A percentile compares a stretch with the other conserved stretches of the same genome.
These are phyloP conservation scores for Claviceps paspali DNA, from an alignment of 2,329 filamentous ascomycete species.

Conservation along the genomic window DNA sequence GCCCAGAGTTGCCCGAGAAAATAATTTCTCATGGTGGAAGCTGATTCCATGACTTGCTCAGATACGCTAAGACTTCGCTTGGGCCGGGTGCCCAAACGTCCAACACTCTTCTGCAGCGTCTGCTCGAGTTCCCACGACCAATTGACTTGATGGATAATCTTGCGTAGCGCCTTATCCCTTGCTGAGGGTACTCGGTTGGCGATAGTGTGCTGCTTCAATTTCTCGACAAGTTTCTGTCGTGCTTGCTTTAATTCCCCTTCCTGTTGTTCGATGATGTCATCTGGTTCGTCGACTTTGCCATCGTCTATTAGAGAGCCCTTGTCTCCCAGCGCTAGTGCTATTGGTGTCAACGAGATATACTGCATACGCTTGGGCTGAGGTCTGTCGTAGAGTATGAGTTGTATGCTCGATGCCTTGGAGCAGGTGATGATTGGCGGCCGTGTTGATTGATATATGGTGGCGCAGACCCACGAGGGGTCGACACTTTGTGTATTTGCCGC, in stretches of 20 bases:
- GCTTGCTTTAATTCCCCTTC: constrained; percentile 42
- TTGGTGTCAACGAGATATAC: constrained; percentile 83
- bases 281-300: constrained; percentile 32
- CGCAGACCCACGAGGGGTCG: constrained; percentile 56
- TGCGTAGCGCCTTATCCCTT: constrained; percentile 67
- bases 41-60: constrained; percentile 86
- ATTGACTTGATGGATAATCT: constrained; percentile 86
- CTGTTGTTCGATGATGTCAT: constrained; percentile 57
- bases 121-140: constrained; percentile 84
- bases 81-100: constrained; percentile 64
- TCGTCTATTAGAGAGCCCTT: constrained; percentile 34
- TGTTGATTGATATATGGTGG: constrained; percentile 34
- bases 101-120: constrained; percentile 76
- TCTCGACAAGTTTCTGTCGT: constrained; percentile 58
- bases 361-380: constrained; percentile 84
- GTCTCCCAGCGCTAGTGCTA: constrained; percentile 70
- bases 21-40: constrained; percentile 69
- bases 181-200: constrained; percentile 58
- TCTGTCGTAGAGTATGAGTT: constrained; percentile 78
- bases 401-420: constrained; percentile 55
- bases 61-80: constrained; percentile 84
- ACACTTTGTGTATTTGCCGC: constrained; percentile 29
- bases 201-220: constrained; percentile 78
- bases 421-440: constrained; percentile 60
- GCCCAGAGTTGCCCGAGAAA: constrained; percentile 54